Evolutionary conservation across 2,329 filamentous ascomycete species (phyloP), one percentile per base, ranked within the genome.

Genomic region (Juglanconis juglandina): DNA sequence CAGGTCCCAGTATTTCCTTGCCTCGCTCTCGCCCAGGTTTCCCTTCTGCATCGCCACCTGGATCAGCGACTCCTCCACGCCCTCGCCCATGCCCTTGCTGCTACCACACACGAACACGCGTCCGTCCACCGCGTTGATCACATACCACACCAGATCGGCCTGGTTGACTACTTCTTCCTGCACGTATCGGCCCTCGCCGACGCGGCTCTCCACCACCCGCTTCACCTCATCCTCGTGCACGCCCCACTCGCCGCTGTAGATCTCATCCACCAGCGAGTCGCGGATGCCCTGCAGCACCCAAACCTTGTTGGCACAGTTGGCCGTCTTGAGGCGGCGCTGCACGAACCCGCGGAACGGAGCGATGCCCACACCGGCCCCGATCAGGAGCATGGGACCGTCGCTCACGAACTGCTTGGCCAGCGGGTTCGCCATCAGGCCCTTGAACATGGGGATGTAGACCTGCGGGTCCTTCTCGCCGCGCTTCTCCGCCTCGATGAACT

Each of bases 271-370:
- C 47, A 96, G 85, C 33, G 90, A 92, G 76, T 99, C 95, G n/a
- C 93, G 89, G 50, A 96, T 87, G 44, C 93, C 93, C 76, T 97
- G 93, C 49, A 97, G 84, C 50, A 97, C 91, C 93, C 93, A 97
- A 68, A 97, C 94, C 78, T 97, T 97, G 81, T 97, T 97, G 64
- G 92, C 92, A 71, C 93, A 96, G 77, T 96, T 97, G 70, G 93
- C 93, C 64, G 92, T 95, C 81, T 94, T 94, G 60, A 97, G 82
- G 11, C 93, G 86, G 62, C 96, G 91, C 77, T 98, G 91, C 49
- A 99, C 96, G 73, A 99, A 99, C 60, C 95, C 95, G 53, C 95
- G 88, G 87, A 99, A 99, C 0, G 95, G 95, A 10, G 95, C 95
- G 74, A 99, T 94, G 65, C 95, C 95, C 30, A 99, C 95, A 58